Evolutionary conservation across 1,139 yeast species (phyloP).

Genomic region (Kazachstania sp.): DNA sequence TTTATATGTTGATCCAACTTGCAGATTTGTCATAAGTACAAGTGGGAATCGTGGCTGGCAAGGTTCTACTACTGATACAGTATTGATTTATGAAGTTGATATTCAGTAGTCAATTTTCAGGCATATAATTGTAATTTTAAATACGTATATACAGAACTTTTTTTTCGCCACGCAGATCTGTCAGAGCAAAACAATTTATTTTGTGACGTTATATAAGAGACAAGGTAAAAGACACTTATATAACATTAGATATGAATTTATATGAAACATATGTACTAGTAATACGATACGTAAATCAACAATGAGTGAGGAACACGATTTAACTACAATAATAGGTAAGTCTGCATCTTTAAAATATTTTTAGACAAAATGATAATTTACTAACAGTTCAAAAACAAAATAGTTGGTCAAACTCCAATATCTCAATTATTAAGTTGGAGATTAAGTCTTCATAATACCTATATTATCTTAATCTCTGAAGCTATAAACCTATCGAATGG

Average conservation of each 20-base stretch:
- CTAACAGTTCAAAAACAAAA: background rate
- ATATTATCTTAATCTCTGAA: constrained; percentile 23
- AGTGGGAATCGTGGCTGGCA: constrained; percentile 98
- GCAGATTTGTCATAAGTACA: constrained; percentile 79
- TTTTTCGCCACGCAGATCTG: background rate
- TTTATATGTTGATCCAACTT: constrained; percentile 72
- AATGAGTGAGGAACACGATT: too few species aligned
- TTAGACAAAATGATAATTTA: background rate
- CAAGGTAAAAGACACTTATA: too few species aligned
- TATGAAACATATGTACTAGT: too few species aligned
- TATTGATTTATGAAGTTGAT: constrained; percentile 67
- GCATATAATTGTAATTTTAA: background rate
- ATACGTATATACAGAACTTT: background rate
- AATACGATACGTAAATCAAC: too few species aligned
- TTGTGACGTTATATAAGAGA: too few species aligned
- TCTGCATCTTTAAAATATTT: background rate
- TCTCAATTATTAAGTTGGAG: constrained; percentile 29
- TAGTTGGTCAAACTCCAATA: constrained; percentile 28
- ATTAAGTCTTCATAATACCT: constrained; percentile 23
- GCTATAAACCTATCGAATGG: constrained; percentile 25
- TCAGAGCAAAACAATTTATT: too few species aligned
- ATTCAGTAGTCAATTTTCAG: constrained; percentile 11
- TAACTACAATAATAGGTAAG: too few species aligned
- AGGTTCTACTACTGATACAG: constrained; percentile 68
- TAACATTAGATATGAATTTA: too few species aligned